Conservation (phyloP, 1,139 yeast genomes). For the Candida sp. region DNA sequence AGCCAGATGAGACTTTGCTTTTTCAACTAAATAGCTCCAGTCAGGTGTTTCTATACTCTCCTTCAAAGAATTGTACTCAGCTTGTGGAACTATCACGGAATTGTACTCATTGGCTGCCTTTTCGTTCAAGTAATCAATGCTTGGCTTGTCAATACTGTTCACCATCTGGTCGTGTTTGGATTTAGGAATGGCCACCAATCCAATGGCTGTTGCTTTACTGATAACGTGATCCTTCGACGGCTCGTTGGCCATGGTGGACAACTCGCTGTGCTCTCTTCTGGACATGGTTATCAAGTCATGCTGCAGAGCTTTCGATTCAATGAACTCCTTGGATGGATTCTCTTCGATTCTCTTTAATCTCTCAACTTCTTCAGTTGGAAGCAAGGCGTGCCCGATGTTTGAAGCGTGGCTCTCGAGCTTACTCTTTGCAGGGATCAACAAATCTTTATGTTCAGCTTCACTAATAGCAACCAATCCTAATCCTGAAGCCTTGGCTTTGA, state of each 20-base stretch:
- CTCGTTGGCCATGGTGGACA: constrained; percentile 27
- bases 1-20: constrained; percentile 22
- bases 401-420: constrained; percentile 23
- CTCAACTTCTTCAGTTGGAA: constrained; percentile 17
- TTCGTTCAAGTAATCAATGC: constrained; percentile 30
- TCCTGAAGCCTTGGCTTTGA: constrained; percentile 15
- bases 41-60: constrained; percentile 24
- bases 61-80: constrained; percentile 21
- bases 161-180: constrained; percentile 24
- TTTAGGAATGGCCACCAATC: constrained; percentile 28
- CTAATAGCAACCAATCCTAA: constrained; percentile 21
- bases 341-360: constrained; percentile 15
- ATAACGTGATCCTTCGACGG: constrained; percentile 31
- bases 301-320: constrained; percentile 21
- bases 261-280: constrained; percentile 25
- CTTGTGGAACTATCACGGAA: constrained; percentile 26
- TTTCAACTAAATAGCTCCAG: constrained; percentile 26
- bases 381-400: constrained; percentile 12
- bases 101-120: constrained; percentile 26
- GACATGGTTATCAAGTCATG: constrained; percentile 27
- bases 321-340: constrained; percentile 12
- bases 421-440: constrained; percentile 26
- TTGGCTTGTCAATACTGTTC: constrained; percentile 23
- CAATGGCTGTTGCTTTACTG: constrained; percentile 24
- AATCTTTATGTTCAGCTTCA: constrained; percentile 17